phyloP scores from a whole-genome alignment of 495 filamentous ascomycete genomes.

The Penicillium bovifimosum region DNA sequence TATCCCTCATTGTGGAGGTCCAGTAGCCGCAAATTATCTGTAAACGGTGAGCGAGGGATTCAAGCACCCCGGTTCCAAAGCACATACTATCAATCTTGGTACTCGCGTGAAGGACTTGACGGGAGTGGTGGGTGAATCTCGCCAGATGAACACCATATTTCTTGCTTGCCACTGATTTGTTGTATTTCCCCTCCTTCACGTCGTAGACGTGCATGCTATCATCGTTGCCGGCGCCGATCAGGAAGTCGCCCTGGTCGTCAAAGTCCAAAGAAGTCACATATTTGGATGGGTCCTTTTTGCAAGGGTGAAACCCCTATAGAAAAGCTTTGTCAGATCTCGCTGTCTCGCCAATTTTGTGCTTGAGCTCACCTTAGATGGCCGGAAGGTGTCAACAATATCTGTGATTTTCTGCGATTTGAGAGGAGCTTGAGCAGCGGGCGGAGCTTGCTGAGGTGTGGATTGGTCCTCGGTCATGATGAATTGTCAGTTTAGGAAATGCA shows the following conservation, averaged over 20 bases:
- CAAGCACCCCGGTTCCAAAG: neutral
- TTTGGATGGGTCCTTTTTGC: conserved; percentile 35
- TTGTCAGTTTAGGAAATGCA: neutral
- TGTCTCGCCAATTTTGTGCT: neutral
- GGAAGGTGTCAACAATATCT: conserved; percentile 43
- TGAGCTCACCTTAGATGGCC: conserved; percentile 42
- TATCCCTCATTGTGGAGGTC: conserved; percentile 93
- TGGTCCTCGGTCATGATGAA: conserved; percentile 33
- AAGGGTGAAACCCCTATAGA: conserved; percentile 31
- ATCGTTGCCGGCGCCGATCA: conserved; percentile 82
- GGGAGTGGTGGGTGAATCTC: conserved; percentile 84
- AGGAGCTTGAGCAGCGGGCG: conserved; percentile 23
- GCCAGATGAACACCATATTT: conserved; percentile 95
- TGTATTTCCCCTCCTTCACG: conserved; percentile 78
- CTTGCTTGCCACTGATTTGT: conserved; percentile 76
- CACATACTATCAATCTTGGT: conserved; percentile 74
- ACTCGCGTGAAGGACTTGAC: conserved; percentile 87
- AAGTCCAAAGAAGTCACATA: conserved; percentile 80
- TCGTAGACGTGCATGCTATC: conserved; percentile 94
- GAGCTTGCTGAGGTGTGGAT: conserved; percentile 12
- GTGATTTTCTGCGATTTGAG: conserved; percentile 39
- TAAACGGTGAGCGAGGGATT: conserved; percentile 1
- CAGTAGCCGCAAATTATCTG: conserved; percentile 81
- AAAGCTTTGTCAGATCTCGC: conserved; percentile 11
- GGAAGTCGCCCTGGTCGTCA: conserved; percentile 85